Base-by-base conservation (phyloP, 1,284 basidiomycete species). In the Microbotryum scabiosae region DNA sequence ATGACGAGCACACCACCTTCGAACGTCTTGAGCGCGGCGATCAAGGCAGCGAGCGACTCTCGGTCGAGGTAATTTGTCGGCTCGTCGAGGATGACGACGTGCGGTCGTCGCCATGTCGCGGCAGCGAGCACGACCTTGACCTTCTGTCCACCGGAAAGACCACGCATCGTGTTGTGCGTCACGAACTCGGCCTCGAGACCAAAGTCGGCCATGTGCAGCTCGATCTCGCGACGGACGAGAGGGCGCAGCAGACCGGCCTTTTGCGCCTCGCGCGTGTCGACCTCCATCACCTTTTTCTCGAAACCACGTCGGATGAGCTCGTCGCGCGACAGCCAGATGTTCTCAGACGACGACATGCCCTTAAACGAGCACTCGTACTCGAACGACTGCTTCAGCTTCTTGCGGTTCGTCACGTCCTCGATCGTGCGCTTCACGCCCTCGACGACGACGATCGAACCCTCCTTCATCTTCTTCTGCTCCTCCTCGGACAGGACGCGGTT, bases 81-180 rank as follows among this genome's bases (percentile, higher is more conserved):
- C 81, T 98, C 94, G 78, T 97, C 94, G 75, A 98, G 81, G 77
- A 92, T 92, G 78, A 98, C 88, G 77, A 97, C 78, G 81, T 98
- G 96, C 64, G 94, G 96, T 71, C 92, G 87, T 76, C 92, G 90
- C 92, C 93, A 97, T 52, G 92, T 97, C 53, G 94, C 91, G 71
- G 94, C 92, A 79, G 91, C 93, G 72, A 97, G 89, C 28, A 97
- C 94, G 72, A 98, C 93, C 85, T 97, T 97, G 76, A 97, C 93
- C 82, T 98, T 98, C 80, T 99, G 96, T 77, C 96, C 96, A 79
- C 96, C 96, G 63, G 91, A 96, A 56, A 97, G 85, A 85, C 93
- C 93, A 66, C 90, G 84, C 71, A 67, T 69, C 16, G 69, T 72
- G 65, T 73, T 73, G 83, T 97, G 92, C 44, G 89, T 89, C 70